Evolutionary conservation across 2,329 filamentous ascomycete species (phyloP).

Genomic region (Endothia cerciana): DNA sequence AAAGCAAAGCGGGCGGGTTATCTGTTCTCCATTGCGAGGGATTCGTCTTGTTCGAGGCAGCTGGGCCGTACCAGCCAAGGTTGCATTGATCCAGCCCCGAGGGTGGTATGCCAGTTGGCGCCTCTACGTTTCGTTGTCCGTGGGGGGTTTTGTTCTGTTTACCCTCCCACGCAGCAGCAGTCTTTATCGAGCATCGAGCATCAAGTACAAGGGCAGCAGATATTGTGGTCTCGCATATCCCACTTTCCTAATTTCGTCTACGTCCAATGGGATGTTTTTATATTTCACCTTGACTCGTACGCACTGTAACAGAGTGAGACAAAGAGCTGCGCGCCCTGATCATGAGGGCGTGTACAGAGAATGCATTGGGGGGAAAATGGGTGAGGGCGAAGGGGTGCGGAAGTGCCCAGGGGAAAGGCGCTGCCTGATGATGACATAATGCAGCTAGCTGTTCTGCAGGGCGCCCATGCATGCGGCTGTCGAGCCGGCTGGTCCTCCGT

Average conservation of each 20-base stretch:
- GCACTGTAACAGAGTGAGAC: neutral
- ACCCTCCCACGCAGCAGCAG: neutral
- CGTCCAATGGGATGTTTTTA: constrained; percentile 5
- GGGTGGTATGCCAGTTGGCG: neutral
- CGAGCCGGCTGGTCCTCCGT: too few species aligned
- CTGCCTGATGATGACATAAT: too few species aligned
- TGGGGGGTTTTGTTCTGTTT: neutral
- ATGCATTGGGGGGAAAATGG: too few species aligned
- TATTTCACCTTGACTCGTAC: neutral
- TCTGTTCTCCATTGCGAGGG: neutral
- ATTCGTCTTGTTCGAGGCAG: neutral
- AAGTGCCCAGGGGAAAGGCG: too few species aligned
- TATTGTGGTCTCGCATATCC: neutral
- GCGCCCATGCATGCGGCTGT: too few species aligned
- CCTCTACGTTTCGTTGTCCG: neutral
- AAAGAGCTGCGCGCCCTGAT: too few species aligned
- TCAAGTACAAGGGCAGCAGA: too few species aligned
- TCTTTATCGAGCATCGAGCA: too few species aligned
- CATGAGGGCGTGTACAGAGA: too few species aligned
- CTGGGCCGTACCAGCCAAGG: neutral
- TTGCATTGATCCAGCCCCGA: neutral
- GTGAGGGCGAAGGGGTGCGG: too few species aligned
- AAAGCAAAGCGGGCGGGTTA: neutral
- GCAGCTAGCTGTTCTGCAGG: too few species aligned
- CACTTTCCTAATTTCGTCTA: neutral